Evolutionary conservation across 2,329 filamentous ascomycete genomes (phyloP).

Genomic region (Aspergillus tubingensis): DNA sequence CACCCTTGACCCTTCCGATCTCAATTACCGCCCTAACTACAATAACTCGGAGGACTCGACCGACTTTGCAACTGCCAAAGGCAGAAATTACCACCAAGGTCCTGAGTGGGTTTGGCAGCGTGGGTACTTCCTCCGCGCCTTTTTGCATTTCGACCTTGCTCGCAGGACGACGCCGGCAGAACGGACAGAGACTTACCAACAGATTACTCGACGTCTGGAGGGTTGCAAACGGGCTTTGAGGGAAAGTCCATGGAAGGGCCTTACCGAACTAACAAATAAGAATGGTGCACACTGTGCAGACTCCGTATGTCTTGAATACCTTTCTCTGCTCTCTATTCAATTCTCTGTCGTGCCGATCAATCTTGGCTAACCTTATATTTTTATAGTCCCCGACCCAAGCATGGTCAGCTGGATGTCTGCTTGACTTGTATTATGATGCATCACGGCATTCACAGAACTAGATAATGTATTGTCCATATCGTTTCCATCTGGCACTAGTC

Average conservation of each 20-base stretch:
- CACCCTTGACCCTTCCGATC: slow-evolving; percentile 85
- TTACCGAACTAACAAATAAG: slow-evolving; percentile 92
- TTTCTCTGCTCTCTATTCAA: not conserved
- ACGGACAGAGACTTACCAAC: slow-evolving; percentile 86
- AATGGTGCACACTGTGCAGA: slow-evolving; percentile 80
- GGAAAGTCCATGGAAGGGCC: slow-evolving; percentile 80
- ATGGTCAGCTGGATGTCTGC: slow-evolving; percentile 92
- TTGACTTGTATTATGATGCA: slow-evolving; percentile 95
- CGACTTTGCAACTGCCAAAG: slow-evolving; percentile 90
- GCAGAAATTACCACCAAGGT: slow-evolving; percentile 96
- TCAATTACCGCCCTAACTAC: slow-evolving; percentile 94
- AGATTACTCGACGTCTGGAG: slow-evolving; percentile 78
- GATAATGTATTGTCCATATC: not conserved
- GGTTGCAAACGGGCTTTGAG: slow-evolving; percentile 84
- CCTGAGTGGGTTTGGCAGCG: slow-evolving; percentile 98
- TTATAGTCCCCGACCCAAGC: slow-evolving; percentile 85
- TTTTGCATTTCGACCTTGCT: slow-evolving; percentile 85
- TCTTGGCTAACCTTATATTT: slow-evolving; percentile 18
- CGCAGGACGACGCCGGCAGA: slow-evolving; percentile 67
- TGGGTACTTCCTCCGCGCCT: slow-evolving; percentile 88
- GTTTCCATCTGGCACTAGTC: not conserved
- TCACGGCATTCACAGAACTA: slow-evolving; percentile 42
- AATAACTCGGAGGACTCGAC: slow-evolving; percentile 90
- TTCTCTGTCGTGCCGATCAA: not conserved
- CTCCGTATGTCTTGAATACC: slow-evolving; percentile 63